Conservation (phyloP, 768 basidiomycete species). For the Boletus bicolor region DNA sequence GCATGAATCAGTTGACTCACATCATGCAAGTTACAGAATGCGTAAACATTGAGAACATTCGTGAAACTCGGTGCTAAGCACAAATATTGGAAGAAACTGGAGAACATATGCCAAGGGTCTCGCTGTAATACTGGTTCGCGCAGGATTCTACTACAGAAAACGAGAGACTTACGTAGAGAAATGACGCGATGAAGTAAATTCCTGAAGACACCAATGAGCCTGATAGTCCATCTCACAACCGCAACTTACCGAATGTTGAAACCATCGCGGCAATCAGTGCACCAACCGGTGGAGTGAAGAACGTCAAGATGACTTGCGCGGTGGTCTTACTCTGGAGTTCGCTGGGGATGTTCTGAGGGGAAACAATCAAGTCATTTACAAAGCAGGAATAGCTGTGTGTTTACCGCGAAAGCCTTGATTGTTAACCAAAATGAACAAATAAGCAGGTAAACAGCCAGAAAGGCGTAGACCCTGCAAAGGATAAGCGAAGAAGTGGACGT, state of each 20-base stretch:
- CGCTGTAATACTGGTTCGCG: slow-evolving; percentile 45
- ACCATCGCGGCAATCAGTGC: slow-evolving; percentile 82
- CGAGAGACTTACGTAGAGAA: slow-evolving; percentile 68
- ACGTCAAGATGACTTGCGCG: slow-evolving; percentile 48
- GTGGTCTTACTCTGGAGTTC: slow-evolving; percentile 48
- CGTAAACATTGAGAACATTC: slow-evolving; percentile 94
- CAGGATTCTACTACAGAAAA: neutral
- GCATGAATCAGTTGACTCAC: slow-evolving; percentile 37
- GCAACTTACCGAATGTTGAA: slow-evolving; percentile 72
- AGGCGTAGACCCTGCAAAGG: slow-evolving; percentile 69
- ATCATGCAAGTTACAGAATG: slow-evolving; percentile 95
- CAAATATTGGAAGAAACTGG: slow-evolving; percentile 89
- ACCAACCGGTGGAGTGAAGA: slow-evolving; percentile 76
- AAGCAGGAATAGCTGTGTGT: slow-evolving; percentile 13
- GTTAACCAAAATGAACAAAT: slow-evolving; percentile 88
- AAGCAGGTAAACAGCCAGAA: slow-evolving; percentile 80
- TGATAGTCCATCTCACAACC: neutral
- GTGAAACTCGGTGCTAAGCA: slow-evolving; percentile 90
- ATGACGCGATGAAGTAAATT: slow-evolving; percentile 80
- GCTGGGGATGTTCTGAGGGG: slow-evolving; percentile 48
- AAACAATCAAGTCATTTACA: slow-evolving; percentile 1
- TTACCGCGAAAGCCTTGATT: slow-evolving; percentile 69
- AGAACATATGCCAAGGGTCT: slow-evolving; percentile 98
- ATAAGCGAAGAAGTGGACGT: slow-evolving; percentile 5
- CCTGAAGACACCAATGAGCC: slow-evolving; percentile 35